These are phyloP conservation scores for Rhynchosporium graminicola DNA, from an alignment of 2,329 filamentous ascomycete genomes.

Conservation along the genomic window DNA sequence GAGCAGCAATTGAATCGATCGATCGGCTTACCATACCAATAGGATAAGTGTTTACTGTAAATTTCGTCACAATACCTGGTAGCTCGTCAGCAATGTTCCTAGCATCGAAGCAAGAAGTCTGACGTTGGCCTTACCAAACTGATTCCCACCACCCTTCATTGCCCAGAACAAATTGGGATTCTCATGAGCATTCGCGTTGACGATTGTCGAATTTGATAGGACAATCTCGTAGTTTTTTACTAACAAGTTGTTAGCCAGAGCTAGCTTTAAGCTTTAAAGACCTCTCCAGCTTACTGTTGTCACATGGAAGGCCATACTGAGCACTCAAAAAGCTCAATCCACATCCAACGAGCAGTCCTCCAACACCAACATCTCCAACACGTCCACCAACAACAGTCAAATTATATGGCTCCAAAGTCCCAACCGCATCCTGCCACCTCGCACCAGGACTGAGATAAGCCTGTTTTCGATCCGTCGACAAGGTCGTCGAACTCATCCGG, in stretches of 20 bases:
- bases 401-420: conserved; percentile 25
- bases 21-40: conserved; percentile 36
- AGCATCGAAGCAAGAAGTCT: conserved; percentile 27
- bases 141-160: conserved; percentile 34
- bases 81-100: conserved; percentile 24
- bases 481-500: conserved; percentile 38
- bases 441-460: conserved; percentile 40
- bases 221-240: conserved; percentile 48
- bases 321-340: conserved; percentile 33
- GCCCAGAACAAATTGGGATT: conserved; percentile 34
- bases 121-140: conserved; percentile 33
- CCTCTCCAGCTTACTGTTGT: conserved; percentile 40
- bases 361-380: conserved; percentile 45
- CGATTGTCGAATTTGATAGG: conserved; percentile 28
- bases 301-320: conserved; percentile 50
- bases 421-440: conserved; percentile 29
- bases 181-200: conserved; percentile 30
- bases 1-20: too few relatives aligned
- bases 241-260: not conserved
- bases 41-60: conserved; percentile 39
- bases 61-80: conserved; percentile 42
- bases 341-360: conserved; percentile 44
- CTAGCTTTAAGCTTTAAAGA: not conserved
- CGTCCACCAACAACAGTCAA: conserved; percentile 46
- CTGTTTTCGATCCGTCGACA: conserved; percentile 31